phyloP scores from a whole-genome alignment of 2,329 filamentous ascomycete genomes.

The Phaeosphaeriaceae sp. region DNA sequence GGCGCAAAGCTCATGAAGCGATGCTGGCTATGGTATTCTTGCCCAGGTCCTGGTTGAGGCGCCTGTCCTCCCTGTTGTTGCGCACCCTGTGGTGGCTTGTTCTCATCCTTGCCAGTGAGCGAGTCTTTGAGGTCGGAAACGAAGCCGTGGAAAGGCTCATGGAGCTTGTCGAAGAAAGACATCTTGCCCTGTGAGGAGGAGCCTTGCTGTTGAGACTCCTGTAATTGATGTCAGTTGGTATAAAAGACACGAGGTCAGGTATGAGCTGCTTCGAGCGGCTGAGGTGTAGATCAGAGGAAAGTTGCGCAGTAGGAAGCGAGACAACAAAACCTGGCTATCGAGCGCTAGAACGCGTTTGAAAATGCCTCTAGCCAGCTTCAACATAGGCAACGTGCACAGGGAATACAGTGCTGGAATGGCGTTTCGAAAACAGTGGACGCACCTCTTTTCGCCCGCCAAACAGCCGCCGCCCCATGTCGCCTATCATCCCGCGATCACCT shows the following conservation, averaged over 20 bases:
- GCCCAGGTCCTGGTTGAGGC: slow-evolving; percentile 24
- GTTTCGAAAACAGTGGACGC: slow-evolving; percentile 21
- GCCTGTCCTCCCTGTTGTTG: slow-evolving; percentile 22
- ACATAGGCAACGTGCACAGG: slow-evolving; percentile 16
- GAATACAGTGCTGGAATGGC: slow-evolving; percentile 26
- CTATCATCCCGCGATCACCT: slow-evolving; percentile 59
- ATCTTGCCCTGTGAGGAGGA: slow-evolving; percentile 41
- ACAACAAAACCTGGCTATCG: slow-evolving; percentile 12
- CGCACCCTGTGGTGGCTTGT: slow-evolving; percentile 49
- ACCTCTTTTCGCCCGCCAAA: slow-evolving; percentile 45
- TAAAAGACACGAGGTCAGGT: too few relatives aligned
- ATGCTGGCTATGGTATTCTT: slow-evolving; percentile 54
- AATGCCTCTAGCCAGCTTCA: slow-evolving; percentile 17
- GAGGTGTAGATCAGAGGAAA: neutral
- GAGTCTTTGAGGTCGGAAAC: slow-evolving; percentile 60
- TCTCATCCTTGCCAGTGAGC: slow-evolving; percentile 54
- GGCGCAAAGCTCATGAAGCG: slow-evolving; percentile 73
- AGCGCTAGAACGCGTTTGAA: slow-evolving; percentile 19
- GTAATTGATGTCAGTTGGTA: neutral
- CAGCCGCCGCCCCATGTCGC: slow-evolving; percentile 59
- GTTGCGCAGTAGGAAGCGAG: neutral
- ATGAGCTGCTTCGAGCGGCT: slow-evolving; percentile 1
- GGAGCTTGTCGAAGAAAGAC: slow-evolving; percentile 62
- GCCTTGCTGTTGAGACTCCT: slow-evolving; percentile 21
- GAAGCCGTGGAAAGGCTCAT: slow-evolving; percentile 59